Conservation (phyloP, 768 basidiomycete genomes). For the Psilocybe azurescens region DNA sequence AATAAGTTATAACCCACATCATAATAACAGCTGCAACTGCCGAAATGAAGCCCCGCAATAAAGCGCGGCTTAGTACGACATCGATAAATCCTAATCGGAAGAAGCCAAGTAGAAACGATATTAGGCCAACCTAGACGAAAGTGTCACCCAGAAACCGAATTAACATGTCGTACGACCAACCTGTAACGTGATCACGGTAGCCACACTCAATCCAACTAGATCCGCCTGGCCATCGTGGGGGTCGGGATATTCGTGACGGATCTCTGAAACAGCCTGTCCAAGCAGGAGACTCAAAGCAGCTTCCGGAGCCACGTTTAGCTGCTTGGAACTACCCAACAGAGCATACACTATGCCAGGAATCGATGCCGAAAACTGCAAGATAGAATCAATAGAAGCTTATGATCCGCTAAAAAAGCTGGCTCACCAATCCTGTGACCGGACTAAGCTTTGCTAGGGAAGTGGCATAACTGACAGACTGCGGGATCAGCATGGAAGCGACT, state of each 20-base stretch:
- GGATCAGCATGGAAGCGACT: slow-evolving; percentile 83
- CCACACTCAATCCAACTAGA: slow-evolving; percentile 65
- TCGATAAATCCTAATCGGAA: slow-evolving; percentile 93
- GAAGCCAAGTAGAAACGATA: slow-evolving; percentile 86
- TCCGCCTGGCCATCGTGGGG: slow-evolving; percentile 48
- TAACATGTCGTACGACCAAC: slow-evolving; percentile 38
- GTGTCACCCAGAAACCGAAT: not conserved
- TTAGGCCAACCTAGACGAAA: slow-evolving; percentile 69
- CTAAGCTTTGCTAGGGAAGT: slow-evolving; percentile 85
- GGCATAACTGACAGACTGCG: slow-evolving; percentile 91
- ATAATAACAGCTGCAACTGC: slow-evolving; percentile 87
- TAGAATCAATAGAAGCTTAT: not conserved
- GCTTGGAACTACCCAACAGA: slow-evolving; percentile 84
- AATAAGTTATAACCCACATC: slow-evolving; percentile 54
- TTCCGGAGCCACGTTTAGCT: slow-evolving; percentile 87
- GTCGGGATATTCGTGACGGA: slow-evolving; percentile 54
- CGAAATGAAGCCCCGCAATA: slow-evolving; percentile 86
- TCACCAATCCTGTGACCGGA: slow-evolving; percentile 83
- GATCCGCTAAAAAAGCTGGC: slow-evolving; percentile 28
- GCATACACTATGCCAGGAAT: slow-evolving; percentile 91
- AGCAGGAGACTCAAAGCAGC: slow-evolving; percentile 87
- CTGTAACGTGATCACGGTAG: slow-evolving; percentile 87
- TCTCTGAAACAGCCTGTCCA: slow-evolving; percentile 83
- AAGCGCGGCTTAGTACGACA: slow-evolving; percentile 88
- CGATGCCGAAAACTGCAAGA: slow-evolving; percentile 74